phyloP scores from a whole-genome alignment of 169 alveolate species.

The Cystoisospora suis region DNA sequence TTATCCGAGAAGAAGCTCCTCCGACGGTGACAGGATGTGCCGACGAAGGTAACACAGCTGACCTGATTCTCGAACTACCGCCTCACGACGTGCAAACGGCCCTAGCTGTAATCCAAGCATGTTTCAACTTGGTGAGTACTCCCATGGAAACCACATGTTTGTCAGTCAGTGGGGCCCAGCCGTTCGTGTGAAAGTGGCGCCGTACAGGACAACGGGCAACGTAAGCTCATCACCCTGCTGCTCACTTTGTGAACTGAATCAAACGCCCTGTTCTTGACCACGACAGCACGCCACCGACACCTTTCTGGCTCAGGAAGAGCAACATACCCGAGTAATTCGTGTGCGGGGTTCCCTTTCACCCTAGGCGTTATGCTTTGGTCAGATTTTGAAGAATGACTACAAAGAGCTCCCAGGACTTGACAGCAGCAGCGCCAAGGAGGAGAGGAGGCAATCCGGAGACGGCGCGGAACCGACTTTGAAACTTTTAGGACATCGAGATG shows the following conservation, averaged over 20 bases:
- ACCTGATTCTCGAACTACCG: no score
- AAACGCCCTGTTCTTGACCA: no score
- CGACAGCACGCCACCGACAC: no score
- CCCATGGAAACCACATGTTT: no score
- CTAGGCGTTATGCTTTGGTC: conserved; percentile 1
- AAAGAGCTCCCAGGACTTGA: conserved; percentile 31
- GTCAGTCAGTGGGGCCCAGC: no score
- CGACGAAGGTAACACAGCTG: neutral
- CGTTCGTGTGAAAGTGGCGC: no score
- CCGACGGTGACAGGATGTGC: neutral
- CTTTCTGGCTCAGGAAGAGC: no score
- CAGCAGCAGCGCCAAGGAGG: neutral
- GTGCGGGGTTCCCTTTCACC: no score
- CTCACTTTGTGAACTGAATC: no score
- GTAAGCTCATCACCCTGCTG: no score
- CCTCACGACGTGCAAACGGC: neutral
- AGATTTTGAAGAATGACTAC: neutral
- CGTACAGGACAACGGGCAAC: no score
- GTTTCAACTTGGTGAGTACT: neutral
- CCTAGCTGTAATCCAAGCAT: conserved; percentile 1
- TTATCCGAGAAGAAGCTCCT: neutral
- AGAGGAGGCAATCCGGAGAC: neutral
- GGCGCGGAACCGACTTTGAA: neutral
- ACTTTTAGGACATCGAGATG: neutral
- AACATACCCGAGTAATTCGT: no score